Percentiles rank a stretch among this genome's conserved stretches.
These are phyloP conservation scores for Macrolepiota dolichaula DNA, from an alignment of 768 basidiomycete species.

Conservation along the genomic window DNA sequence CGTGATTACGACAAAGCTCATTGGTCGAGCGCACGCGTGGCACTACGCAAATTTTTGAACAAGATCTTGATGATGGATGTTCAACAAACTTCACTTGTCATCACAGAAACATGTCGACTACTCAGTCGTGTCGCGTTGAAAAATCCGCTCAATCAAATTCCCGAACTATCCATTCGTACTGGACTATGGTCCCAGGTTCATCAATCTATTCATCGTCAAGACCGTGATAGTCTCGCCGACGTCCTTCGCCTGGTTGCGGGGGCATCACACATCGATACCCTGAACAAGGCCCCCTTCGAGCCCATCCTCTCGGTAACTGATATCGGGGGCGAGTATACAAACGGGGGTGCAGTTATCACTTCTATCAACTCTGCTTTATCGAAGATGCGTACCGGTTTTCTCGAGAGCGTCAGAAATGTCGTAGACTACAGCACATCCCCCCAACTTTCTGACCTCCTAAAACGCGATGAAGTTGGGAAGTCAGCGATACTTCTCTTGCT, in stretches of 20 bases:
- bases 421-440: slow-evolving; percentile 56
- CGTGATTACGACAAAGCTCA: slow-evolving; percentile 26
- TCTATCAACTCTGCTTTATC: slow-evolving; percentile 61
- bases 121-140: slow-evolving; percentile 22
- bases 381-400: slow-evolving; percentile 59
- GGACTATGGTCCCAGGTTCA: slow-evolving; percentile 72
- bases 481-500: slow-evolving; percentile 68
- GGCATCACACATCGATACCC: slow-evolving; percentile 62
- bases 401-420: slow-evolving; percentile 58
- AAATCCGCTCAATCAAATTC: slow-evolving; percentile 21
- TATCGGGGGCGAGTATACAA: slow-evolving; percentile 24
- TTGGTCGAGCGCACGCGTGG: slow-evolving; percentile 32
- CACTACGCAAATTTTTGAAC: slow-evolving; percentile 33
- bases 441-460: slow-evolving; percentile 53
- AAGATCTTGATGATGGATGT: slow-evolving; percentile 29
- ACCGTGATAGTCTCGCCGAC: slow-evolving; percentile 54
- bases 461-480: slow-evolving; percentile 51
- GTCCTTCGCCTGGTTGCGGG: slow-evolving; percentile 57
- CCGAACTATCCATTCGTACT: slow-evolving; percentile 40
- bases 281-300: slow-evolving; percentile 52
- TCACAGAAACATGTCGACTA: slow-evolving; percentile 27
- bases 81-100: slow-evolving; percentile 24
- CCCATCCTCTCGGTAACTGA: slow-evolving; percentile 8
- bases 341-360: slow-evolving; percentile 34
- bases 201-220: slow-evolving; percentile 50